These are phyloP conservation scores for Populus davidiana DNA, from an alignment of 345 rosid genomes.

Conservation along the genomic window DNA sequence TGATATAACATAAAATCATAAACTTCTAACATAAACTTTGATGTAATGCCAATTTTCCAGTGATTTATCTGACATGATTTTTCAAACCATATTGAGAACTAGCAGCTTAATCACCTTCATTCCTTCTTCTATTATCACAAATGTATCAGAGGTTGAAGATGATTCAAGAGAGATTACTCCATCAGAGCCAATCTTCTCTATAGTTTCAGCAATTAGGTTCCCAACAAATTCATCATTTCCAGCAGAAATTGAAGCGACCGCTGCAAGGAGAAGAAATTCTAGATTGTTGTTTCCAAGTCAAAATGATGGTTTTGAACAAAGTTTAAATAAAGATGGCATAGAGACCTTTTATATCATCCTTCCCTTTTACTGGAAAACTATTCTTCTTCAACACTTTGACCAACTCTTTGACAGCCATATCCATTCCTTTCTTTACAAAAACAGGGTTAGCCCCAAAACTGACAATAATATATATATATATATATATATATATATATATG, in stretches of 20 bases:
- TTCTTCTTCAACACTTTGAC: no score
- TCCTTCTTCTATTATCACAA: slow-evolving; percentile 75
- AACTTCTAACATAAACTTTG: not conserved
- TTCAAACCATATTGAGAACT: slow-evolving; percentile 1
- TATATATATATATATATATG: no score
- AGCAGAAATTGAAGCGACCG: slow-evolving; percentile 39
- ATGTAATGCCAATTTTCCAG: not conserved
- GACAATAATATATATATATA: no score
- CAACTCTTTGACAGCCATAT: slow-evolving; percentile 54
- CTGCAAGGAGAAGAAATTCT: no score
- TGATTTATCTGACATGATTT: not conserved
- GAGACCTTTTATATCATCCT: slow-evolving; percentile 61
- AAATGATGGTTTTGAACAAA: not conserved
- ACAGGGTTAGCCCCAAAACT: slow-evolving; percentile 85
- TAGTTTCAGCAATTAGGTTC: slow-evolving; percentile 62
- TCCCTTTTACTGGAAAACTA: slow-evolving; percentile 64
- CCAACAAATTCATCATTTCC: slow-evolving; percentile 81
- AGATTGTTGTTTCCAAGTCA: not conserved
- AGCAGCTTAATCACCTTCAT: slow-evolving; percentile 53
- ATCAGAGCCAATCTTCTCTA: slow-evolving; percentile 77
- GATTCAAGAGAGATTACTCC: slow-evolving; percentile 78
- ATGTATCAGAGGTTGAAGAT: slow-evolving; percentile 69
- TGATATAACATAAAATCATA: not conserved
- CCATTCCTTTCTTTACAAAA: slow-evolving; percentile 63
- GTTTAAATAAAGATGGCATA: not conserved